These are phyloP conservation scores for Ophiostoma fasciatum DNA, from an alignment of 2,329 filamentous ascomycete genomes.

Conservation along the genomic window DNA sequence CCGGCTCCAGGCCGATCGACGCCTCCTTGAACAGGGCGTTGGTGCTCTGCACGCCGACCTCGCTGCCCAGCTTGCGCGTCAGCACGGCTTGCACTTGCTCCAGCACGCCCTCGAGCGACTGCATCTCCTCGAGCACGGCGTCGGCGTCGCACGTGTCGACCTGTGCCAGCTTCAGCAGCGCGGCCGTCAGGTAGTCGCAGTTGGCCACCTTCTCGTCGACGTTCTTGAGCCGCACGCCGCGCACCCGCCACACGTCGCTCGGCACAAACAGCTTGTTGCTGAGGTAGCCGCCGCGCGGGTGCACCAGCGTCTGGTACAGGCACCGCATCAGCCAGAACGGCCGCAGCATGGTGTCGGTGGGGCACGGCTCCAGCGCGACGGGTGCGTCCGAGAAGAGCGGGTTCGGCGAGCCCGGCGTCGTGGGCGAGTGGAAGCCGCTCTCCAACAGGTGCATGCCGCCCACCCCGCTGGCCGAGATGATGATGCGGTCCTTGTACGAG, in stretches of 20 bases:
- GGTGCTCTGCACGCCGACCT: conserved; percentile 71
- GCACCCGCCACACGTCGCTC: conserved; percentile 83
- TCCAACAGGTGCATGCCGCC: conserved; percentile 74
- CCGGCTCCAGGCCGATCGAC: too few relatives aligned
- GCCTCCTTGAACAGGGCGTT: conserved; percentile 63
- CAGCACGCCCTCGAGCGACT: conserved; percentile 68
- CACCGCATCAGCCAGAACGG: conserved; percentile 98
- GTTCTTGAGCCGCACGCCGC: conserved; percentile 81
- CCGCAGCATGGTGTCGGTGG: conserved; percentile 72
- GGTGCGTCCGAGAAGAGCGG: conserved; percentile 50
- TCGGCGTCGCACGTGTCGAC: conserved; percentile 87
- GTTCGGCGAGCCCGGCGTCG: conserved; percentile 47
- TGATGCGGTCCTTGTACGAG: conserved; percentile 43
- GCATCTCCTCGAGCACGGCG: conserved; percentile 86
- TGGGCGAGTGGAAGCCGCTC: conserved; percentile 58
- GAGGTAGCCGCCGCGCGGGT: conserved; percentile 82
- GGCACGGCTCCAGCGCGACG: conserved; percentile 76
- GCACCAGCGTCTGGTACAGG: conserved; percentile 79
- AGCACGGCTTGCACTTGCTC: conserved; percentile 70
- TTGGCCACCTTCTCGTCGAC: conserved; percentile 88
- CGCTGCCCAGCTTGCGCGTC: conserved; percentile 75
- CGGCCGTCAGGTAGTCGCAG: conserved; percentile 81
- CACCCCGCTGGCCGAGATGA: conserved; percentile 37
- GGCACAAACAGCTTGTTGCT: conserved; percentile 87
- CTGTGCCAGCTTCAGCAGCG: conserved; percentile 64